These are phyloP conservation scores for Orbilia brochopaga DNA, from an alignment of 2,329 filamentous ascomycete genomes.

Conservation along the genomic window DNA sequence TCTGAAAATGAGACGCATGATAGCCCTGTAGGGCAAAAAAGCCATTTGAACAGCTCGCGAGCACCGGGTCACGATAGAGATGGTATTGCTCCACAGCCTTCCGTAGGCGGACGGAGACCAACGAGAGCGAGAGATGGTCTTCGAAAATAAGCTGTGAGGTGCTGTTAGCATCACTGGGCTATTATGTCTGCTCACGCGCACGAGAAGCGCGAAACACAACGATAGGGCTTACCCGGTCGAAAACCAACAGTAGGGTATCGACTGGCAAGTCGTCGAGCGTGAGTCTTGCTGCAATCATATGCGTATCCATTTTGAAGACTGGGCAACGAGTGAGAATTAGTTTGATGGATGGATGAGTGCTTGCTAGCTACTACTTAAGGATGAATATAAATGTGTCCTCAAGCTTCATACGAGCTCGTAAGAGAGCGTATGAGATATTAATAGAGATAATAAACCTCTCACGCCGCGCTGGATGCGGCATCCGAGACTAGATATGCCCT, in stretches of 20 bases:
- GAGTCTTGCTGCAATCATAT: constrained; percentile 1
- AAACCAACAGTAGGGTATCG: constrained; percentile 6
- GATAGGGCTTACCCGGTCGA: constrained; percentile 3
- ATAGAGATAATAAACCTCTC: not conserved
- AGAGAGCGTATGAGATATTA: not conserved
- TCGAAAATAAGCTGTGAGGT: constrained; percentile 7
- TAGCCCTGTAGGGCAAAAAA: constrained; percentile 6
- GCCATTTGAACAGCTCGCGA: constrained; percentile 12
- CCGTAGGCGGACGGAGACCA: constrained; percentile 4
- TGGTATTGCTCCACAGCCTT: not conserved
- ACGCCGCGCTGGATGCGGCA: no score
- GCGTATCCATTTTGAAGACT: constrained; percentile 1
- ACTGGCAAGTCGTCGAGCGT: constrained; percentile 19
- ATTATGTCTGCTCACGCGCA: constrained; percentile 4
- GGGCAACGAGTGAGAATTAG: not conserved
- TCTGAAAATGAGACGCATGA: constrained; percentile 4
- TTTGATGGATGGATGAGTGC: not conserved
- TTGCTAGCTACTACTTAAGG: constrained; percentile 9
- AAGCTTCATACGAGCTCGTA: constrained; percentile 1
- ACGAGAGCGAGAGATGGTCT: constrained; percentile 14
- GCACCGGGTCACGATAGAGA: constrained; percentile 15
- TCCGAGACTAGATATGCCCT: not conserved
- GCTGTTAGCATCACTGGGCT: not conserved
- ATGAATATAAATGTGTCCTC: constrained; percentile 12
- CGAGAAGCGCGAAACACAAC: not conserved